A percentile compares a stretch with the other conserved stretches of the same genome.
Evolutionary conservation across 2,329 filamentous ascomycete genomes (phyloP).

Genomic region (Monilinia vaccinii-corymbosi): DNA sequence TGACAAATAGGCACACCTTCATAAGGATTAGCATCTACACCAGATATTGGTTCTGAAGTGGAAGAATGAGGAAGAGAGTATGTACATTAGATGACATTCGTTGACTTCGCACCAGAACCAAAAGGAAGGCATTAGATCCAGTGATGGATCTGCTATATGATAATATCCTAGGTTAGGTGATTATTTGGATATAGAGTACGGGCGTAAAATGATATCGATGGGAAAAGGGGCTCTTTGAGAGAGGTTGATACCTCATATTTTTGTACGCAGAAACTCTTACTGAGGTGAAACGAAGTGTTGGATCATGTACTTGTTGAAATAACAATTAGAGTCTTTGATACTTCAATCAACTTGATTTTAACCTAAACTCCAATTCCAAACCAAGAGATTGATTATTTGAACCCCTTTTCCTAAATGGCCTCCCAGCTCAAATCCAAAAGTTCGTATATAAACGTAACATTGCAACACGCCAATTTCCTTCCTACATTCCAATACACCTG

Average conservation of each 20-base stretch:
- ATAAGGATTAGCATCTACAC: no score
- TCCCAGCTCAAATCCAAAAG: background rate
- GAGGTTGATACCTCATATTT: background rate
- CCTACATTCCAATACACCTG: background rate
- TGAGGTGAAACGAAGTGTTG: background rate
- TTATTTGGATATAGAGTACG: no score
- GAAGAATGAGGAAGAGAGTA: no score
- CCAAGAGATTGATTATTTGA: background rate
- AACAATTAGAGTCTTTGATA: background rate
- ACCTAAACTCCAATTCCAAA: background rate
- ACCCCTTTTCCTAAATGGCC: background rate
- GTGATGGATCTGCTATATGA: no score
- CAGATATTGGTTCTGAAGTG: no score
- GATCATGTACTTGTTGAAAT: background rate
- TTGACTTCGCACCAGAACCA: no score
- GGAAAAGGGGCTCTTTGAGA: background rate
- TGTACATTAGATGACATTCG: no score
- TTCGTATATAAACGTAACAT: background rate
- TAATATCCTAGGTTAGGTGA: no score
- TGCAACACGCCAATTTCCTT: background rate
- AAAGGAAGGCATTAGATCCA: no score
- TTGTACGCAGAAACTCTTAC: background rate
- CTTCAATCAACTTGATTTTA: background rate
- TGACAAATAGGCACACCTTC: no score
- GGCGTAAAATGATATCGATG: background rate